These are phyloP conservation scores for Pelargonium myrrhifolium DNA, from an alignment of 441 rosid genomes.

Conservation along the genomic window DNA sequence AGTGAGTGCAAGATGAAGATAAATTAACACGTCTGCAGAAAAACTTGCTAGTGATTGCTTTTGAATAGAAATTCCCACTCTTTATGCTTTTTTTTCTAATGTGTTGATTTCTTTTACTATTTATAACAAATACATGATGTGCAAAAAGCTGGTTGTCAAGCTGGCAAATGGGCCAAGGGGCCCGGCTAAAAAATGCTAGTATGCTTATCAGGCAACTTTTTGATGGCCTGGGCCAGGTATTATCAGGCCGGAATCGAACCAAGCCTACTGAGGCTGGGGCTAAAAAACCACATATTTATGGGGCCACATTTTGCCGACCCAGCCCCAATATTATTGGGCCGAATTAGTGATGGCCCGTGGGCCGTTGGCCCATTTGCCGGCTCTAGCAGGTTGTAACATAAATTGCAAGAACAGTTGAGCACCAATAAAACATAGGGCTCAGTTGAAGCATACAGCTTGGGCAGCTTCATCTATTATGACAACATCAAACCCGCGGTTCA, in stretches of 20 bases:
- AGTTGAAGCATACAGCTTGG: conserved; percentile 67
- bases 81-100: neutral
- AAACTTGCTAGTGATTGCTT: neutral
- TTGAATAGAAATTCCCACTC: neutral
- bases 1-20: conserved; percentile 10
- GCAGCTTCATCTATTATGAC: conserved; percentile 98
- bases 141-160: neutral
- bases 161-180: no score
- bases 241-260: no score
- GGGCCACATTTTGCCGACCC: no score
- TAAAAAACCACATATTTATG: no score
- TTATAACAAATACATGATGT: neutral
- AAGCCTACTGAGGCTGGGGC: no score
- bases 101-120: neutral
- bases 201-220: no score
- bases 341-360: no score
- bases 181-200: no score
- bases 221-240: no score
- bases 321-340: no score
- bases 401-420: neutral
- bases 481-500: conserved; percentile 74
- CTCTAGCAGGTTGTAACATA: neutral
- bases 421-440: conserved; percentile 7
- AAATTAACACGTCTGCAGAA: conserved; percentile 6
- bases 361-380: no score